phyloP scores from a whole-genome alignment of 179 eudicot species.

The Vitellaria paradoxa region DNA sequence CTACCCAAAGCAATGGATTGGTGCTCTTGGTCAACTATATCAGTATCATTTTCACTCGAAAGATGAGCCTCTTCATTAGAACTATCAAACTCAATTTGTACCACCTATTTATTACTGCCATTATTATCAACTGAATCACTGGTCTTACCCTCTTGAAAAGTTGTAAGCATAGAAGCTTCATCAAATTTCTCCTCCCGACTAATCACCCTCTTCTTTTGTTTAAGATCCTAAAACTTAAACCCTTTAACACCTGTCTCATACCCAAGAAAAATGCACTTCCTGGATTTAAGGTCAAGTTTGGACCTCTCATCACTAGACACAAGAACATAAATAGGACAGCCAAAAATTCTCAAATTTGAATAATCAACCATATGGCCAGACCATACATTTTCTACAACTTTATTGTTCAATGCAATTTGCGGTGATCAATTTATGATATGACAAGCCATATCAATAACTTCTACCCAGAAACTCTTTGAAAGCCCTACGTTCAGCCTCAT shows the following conservation, averaged over 20 bases:
- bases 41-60: no score
- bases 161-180: not conserved
- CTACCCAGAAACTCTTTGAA: no score
- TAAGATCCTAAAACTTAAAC: no score
- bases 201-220: no score
- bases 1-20: no score
- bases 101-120: no score
- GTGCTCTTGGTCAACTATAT: no score
- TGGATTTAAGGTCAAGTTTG: not conserved
- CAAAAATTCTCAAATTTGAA: not conserved
- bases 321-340: not conserved
- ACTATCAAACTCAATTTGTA: no score
- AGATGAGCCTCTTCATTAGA: no score
- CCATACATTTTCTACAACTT: not conserved
- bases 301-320: not conserved
- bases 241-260: not conserved
- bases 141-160: not conserved
- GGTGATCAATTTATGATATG: no score
- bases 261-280: constrained; percentile 3
- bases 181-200: not conserved
- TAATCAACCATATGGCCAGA: not conserved
- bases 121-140: not conserved
- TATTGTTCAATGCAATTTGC: not conserved
- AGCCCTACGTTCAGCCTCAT: no score
- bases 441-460: no score